Base-by-base conservation (phyloP, 1,284 basidiomycete species). In the Xerocomus minutiporus region DNA sequence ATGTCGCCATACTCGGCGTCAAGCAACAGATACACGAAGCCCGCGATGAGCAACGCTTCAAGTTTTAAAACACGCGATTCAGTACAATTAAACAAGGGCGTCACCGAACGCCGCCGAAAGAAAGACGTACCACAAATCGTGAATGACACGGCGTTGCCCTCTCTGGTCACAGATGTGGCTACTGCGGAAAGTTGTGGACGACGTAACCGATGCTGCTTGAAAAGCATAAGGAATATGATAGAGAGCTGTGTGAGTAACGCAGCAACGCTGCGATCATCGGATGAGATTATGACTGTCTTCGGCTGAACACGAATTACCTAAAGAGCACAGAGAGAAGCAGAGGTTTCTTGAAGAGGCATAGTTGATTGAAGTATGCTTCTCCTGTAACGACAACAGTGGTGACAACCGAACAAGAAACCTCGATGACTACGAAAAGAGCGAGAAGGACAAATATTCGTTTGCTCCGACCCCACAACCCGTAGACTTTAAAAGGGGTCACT, bases 321-420 rank as follows among this genome's bases (percentile, higher is more conserved):
- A 57, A 55, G 25, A 57, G 32, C 28, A 58, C 32, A n/a, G 44
- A 48, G 2, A 48, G 15, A 12, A 45, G 13, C 8, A 48, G 48
- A 11, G 44, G 25, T n/a, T 48, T 58, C 38, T 55, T 23, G 34
- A 57, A 50, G 5, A 57, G 39, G 39, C 56, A 57, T 1, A 57
- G 35, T 39, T 34, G 32, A 29, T 53, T 46, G 38, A 57, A 57
- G 38, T 28, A 41, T 4, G 46, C 42, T 13, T 48, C 32, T 13
- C 23, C 42, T 23, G 31, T 38, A 20, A 47, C 15, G 50, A 49
- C 8, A 12, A 15, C 36, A 12, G 31, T 46, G 35, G 50, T 53
- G 46, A 52, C 20, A 3, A 46, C 26, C 11, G 46, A 46, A 44
- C 50, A 46, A 15, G 46, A 43, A 26, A 53, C n/a, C 31, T 57